Conservation (phyloP, 306 rosid species). For the Fagus sylvatica region DNA sequence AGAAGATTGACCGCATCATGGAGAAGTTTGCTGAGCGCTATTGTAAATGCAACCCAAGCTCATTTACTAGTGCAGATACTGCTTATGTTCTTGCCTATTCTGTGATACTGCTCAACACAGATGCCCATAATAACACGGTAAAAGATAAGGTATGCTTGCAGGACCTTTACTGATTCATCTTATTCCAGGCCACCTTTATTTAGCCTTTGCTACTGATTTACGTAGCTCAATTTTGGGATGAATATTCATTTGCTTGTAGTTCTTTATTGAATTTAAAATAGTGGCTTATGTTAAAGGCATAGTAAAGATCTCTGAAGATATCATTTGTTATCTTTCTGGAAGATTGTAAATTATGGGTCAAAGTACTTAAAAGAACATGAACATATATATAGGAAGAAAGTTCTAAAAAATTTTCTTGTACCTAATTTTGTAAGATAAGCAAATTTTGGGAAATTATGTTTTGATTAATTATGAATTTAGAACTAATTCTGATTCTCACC, state of each 20-base stretch:
- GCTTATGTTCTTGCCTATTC: slow-evolving; percentile 99
- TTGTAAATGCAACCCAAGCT: slow-evolving; percentile 94
- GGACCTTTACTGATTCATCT: slow-evolving; percentile 24
- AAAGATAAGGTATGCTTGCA: slow-evolving; percentile 81
- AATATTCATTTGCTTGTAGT: not conserved
- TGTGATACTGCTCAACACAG: slow-evolving; percentile 98
- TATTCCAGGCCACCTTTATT: slow-evolving; percentile 7
- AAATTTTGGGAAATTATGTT: not conserved
- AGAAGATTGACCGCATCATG: slow-evolving; percentile 98
- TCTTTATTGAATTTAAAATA: not conserved
- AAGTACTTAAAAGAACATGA: slow-evolving; percentile 1
- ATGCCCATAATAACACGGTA: slow-evolving; percentile 97
- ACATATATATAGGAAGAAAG: not conserved
- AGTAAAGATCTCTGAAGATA: slow-evolving; percentile 7
- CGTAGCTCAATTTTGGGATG: not conserved
- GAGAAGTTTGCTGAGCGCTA: slow-evolving; percentile 99
- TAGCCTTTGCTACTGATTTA: slow-evolving; percentile 1
- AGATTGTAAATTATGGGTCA: not conserved
- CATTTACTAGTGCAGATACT: slow-evolving; percentile 97
- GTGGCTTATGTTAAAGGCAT: not conserved
- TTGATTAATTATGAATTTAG: slow-evolving; percentile 13
- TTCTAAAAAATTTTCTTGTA: not conserved
- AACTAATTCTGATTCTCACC: slow-evolving; percentile 23
- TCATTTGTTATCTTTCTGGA: slow-evolving; percentile 10
- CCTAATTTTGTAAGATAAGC: not conserved